Percentiles rank a stretch among this genome's conserved stretches.
Conservation (phyloP, 2,329 filamentous ascomycete species). For the Cryphonectria japonica region DNA sequence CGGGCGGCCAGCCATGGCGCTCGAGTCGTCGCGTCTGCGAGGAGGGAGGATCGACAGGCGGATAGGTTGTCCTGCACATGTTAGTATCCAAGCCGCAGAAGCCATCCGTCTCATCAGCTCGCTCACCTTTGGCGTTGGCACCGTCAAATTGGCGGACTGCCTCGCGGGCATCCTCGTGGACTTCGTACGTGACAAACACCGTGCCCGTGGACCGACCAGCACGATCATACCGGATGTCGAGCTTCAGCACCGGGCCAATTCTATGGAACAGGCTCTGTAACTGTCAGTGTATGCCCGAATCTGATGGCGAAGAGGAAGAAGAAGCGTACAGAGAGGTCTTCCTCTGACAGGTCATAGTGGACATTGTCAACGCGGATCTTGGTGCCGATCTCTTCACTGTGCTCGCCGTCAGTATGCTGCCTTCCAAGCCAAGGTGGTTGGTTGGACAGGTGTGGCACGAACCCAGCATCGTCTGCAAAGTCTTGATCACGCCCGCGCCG, state of each 20-base stretch:
- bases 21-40: constrained; percentile 52
- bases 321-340: constrained; percentile 72
- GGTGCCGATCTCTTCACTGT: constrained; percentile 51
- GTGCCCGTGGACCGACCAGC: constrained; percentile 85
- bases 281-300: constrained; percentile 34
- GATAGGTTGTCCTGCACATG: constrained; percentile 68
- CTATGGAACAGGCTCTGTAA: constrained; percentile 75
- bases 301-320: constrained; percentile 17
- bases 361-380: constrained; percentile 87
- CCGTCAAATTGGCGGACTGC: constrained; percentile 84
- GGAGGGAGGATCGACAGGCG: constrained; percentile 67
- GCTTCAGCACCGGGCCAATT: constrained; percentile 72
- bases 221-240: constrained; percentile 81
- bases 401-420: constrained; percentile 46
- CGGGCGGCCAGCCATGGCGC: constrained; percentile 58
- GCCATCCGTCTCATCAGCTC: constrained; percentile 32
- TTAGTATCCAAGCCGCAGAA: constrained; percentile 41
- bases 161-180: constrained; percentile 68
- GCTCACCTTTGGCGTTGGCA: constrained; percentile 78
- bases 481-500: constrained; percentile 29
- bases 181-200: constrained; percentile 81
- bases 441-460: not conserved
- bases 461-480: constrained; percentile 20
- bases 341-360: constrained; percentile 87
- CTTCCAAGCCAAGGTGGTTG: not conserved